Percentiles rank a stretch among this genome's conserved stretches.
Evolutionary conservation across 345 rosid genomes (phyloP).

Genomic region (Dimocarpus longan): DNA sequence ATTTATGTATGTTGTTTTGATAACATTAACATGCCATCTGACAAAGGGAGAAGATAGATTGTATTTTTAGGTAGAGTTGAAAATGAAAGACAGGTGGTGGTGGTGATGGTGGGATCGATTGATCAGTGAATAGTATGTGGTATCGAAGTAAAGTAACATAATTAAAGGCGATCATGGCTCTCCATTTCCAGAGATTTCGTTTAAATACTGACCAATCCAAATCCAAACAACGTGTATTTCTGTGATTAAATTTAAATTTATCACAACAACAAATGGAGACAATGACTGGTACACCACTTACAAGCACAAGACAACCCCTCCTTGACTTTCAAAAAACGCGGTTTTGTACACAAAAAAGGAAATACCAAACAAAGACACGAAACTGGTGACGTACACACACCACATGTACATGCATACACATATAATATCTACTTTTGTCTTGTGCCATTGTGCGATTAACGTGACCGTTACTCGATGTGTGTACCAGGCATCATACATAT

Average conservation of each 20-base stretch:
- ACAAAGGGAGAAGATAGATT: not conserved
- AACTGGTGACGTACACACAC: not conserved
- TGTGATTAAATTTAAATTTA: not conserved
- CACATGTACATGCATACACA: slow-evolving; percentile 11
- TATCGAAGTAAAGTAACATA: not conserved
- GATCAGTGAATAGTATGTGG: not conserved
- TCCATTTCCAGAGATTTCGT: not conserved
- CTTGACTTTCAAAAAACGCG: slow-evolving; percentile 54
- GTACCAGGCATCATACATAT: no score
- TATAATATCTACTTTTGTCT: slow-evolving; percentile 1
- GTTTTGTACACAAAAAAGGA: slow-evolving; percentile 29
- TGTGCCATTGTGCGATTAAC: not conserved
- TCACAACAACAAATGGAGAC: not conserved
- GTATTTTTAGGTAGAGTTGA: not conserved
- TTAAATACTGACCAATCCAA: not conserved
- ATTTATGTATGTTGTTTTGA: no score
- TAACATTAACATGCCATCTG: no score
- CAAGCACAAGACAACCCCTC: slow-evolving; percentile 5
- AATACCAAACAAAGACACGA: not conserved
- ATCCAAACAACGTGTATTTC: not conserved
- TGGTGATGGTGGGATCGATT: not conserved
- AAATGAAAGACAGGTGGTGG: not conserved
- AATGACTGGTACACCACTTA: slow-evolving; percentile 14
- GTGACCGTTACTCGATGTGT: slow-evolving; percentile 12
- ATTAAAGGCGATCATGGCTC: not conserved